Base-by-base conservation (phyloP, 2,329 filamentous ascomycete genomes). In the Colletotrichum sp. region DNA sequence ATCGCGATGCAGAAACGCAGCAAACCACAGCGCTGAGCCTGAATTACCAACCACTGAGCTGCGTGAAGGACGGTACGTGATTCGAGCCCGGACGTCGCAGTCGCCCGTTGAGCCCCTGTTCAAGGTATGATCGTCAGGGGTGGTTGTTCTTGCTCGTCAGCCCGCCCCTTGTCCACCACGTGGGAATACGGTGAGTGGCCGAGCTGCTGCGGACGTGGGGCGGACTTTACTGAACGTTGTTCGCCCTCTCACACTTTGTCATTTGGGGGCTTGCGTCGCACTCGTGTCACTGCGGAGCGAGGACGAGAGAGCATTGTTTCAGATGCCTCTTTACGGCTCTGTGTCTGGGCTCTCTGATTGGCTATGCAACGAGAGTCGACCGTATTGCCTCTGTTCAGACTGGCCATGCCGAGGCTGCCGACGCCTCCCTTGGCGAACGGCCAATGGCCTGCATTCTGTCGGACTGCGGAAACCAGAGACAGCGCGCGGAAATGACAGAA, bases 41-140 rank as follows among this genome's bases (percentile, higher is more conserved):
- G n/a, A 38, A 38, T n/a, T 61, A n/a, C 21, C 21, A 26, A 26
- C 61, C 14, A 43, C 61, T 63, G n/a, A 43, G 61, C 61, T 38
- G 66, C 36, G 61, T 48, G 43, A 18, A 28, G 30, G 12, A 61
- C 61, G 38, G 18, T 28, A 55, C 62, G 30, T 65, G 71, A 65
- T 67, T 63, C 24, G 43, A 36, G 38, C 24, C 64, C 66, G 66
- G 67, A 61, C 55, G 56, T 63, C 52, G 63, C 55, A 55, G 36
- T 71, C 68, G 34, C 21, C 69, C 61, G 61, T 71, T 56, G 14
- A 61, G 55, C 55, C 72, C 72, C 72, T 64, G 63, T 58, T 61
- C 30, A 28, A 63, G 58, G 71, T 74, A 59, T 74, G 73, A 75
- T 75, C 64, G 58, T 69, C 73, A 74, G 73, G 73, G 73, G 73